Base-by-base conservation (phyloP, 345 rosid genomes). In the Euphorbia tirucalli region DNA sequence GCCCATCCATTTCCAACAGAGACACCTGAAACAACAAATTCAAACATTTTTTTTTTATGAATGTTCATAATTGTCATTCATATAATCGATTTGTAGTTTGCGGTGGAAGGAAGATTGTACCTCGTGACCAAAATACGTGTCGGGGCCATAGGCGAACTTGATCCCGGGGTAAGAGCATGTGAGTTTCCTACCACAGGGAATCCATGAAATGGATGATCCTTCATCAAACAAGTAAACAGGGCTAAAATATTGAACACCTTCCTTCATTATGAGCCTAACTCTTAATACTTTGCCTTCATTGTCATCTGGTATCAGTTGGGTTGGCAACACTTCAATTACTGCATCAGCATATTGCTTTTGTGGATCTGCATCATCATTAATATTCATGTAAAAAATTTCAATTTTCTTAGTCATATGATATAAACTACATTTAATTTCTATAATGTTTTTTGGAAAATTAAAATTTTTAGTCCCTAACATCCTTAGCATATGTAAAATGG, bases 141-240 rank as follows among this genome's bases (percentile, higher is more conserved):
- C 97, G 0, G 98, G 99, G 43, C 86, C 88, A 49, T 94, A 89
- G 64, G 73, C 37, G 79, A 94, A 94, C 78, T 94, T 94, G 87
- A 94, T 94, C 66, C 98, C 98, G 10, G 98, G 98, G 86, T 94
- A 94, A 28, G 95, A 90, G 81, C 99, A 94, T 19, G 96, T 88
- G 65, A 94, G 99, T 77, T 92, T 94, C 71, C 99, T 89, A 30
- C 99, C 99, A 13, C 99, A 95, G 0, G 99, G 99, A 10, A 95
- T 90, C 99, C 97, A 95, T 5, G 88, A 84, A 43, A 95, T 75
- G 56, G 97, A 75, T 31, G 97, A 95, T 50, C 99, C 99, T 84
- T 95, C 99, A 65, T 95, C 99, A 25, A 95, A 95, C 56, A 95
- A 83, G 78, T 95, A 92, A 46, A 95, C 97, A 0, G 99, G 97